Evolutionary conservation across 352 stramenopile species (phyloP).

Genomic region (Globisporangium megalacanthum): DNA sequence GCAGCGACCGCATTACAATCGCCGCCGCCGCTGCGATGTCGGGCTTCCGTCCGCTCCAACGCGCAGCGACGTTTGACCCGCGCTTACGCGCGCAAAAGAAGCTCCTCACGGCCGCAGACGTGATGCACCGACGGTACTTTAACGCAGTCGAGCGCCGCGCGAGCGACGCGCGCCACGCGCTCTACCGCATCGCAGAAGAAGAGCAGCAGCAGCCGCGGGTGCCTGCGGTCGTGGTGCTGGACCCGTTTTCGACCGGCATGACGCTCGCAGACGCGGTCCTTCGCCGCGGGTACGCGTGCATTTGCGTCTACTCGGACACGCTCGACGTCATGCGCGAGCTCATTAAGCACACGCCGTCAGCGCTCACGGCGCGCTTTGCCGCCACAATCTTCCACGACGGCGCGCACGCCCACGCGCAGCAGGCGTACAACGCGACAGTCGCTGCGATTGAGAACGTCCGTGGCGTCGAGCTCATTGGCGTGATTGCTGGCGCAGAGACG

Average conservation of each 20-base stretch:
- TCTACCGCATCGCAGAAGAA: slow-evolving; percentile 52
- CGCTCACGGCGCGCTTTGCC: slow-evolving; percentile 44
- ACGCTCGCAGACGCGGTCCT: slow-evolving; percentile 87
- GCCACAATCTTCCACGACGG: slow-evolving; percentile 74
- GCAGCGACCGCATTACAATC: slow-evolving; percentile 35
- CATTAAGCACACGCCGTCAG: slow-evolving; percentile 54
- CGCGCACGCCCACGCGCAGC: slow-evolving; percentile 20
- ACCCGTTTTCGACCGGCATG: slow-evolving; percentile 94
- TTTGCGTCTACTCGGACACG: slow-evolving; percentile 79
- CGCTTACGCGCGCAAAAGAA: slow-evolving; percentile 53
- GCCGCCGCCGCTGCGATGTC: slow-evolving; percentile 42
- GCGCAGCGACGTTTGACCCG: slow-evolving; percentile 74
- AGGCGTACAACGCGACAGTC: slow-evolving; percentile 32
- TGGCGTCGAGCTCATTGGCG: slow-evolving; percentile 58
- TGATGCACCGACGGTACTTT: slow-evolving; percentile 79
- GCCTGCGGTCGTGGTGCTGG: slow-evolving; percentile 89
- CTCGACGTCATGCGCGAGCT: slow-evolving; percentile 68
- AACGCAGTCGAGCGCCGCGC: slow-evolving; percentile 69
- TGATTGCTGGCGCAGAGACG: slow-evolving; percentile 91
- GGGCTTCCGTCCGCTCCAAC: slow-evolving; percentile 67
- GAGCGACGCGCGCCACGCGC: slow-evolving; percentile 17
- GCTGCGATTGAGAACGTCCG: slow-evolving; percentile 26
- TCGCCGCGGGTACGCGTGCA: slow-evolving; percentile 77
- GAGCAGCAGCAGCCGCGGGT: no score
- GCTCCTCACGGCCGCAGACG: slow-evolving; percentile 66